Evolutionary conservation across 345 rosid genomes (phyloP), one percentile per base, ranked within the genome.

Genomic region (Arabis alpina): DNA sequence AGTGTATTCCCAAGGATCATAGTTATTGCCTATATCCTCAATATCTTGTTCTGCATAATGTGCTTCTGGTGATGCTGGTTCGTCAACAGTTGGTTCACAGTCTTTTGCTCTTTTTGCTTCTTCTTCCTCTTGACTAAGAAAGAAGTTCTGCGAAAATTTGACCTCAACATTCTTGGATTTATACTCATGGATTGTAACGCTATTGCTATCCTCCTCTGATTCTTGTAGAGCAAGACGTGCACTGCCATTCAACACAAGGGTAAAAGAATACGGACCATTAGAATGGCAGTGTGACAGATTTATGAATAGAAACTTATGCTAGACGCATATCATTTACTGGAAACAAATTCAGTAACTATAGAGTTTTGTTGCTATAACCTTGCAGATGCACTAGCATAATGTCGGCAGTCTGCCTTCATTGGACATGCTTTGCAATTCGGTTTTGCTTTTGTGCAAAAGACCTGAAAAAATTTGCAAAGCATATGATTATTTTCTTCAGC

Each of bases 401-500:
- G 97, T 74, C 90, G 81, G 74, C 98, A 93, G 60, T 90, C 98
- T 57, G 89, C 88, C 73, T 92, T 84, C 93, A 88, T 81, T 34
- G 97, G 97, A 75, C 98, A 93, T 53, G 93, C 92, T 47, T 93
- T 88, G 76, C 98, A 93, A 76, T 93, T 93, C 19, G 97, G 98
- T 62, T 78, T 85, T 65, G 52, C 70, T 73, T 93, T 93, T 47
- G 97, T 90, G 76, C 97, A 93, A 68, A 93, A 93, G 15, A 93
- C 98, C 96, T 93, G 88, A 65, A 80, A 28, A 53, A 54, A 66
- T 57, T 27, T 10, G 14, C 60, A 76, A 55, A 68, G 8, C 32
- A 42, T 30, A 61, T 43, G 19, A 40, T 12, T 49, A 25, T 61
- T 19, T 19, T 27, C 16, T 7, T n/a, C 12, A 25, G 43, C 23